Evolutionary conservation across 208 protist species (phyloP).

Genomic region (Sergeia podlipaevii): DNA sequence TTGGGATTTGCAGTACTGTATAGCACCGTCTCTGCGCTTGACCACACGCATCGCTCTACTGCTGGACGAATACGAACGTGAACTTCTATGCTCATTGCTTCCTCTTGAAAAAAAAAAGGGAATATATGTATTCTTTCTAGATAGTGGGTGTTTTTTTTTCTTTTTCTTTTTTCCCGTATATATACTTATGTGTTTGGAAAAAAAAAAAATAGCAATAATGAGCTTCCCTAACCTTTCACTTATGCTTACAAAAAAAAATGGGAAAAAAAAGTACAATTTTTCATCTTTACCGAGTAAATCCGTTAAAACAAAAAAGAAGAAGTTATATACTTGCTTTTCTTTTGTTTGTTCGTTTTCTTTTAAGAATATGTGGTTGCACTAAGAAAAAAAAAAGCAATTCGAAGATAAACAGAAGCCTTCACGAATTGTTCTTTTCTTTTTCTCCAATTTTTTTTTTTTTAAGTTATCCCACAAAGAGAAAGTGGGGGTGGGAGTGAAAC

Average conservation of each 20-base stretch:
- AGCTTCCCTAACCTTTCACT: background rate
- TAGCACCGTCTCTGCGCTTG: conserved; percentile 77
- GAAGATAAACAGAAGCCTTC: too few relatives aligned
- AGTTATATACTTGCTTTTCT: conserved; percentile 4
- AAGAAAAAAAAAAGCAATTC: conserved; percentile 7
- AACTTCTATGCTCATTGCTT: conserved; percentile 83
- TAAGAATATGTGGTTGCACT: conserved; percentile 1
- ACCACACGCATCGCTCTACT: conserved; percentile 63
- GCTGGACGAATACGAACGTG: conserved; percentile 80
- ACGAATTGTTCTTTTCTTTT: too few relatives aligned
- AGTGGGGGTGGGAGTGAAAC: too few relatives aligned
- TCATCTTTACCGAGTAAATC: too few relatives aligned
- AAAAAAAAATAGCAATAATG: conserved; percentile 7
- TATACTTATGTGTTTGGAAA: background rate
- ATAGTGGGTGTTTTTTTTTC: conserved; percentile 8
- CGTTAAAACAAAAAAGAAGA: conserved; percentile 5
- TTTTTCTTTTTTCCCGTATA: background rate
- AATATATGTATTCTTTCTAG: background rate
- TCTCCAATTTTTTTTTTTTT: too few relatives aligned
- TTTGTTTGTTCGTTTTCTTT: background rate
- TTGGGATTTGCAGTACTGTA: conserved; percentile 80
- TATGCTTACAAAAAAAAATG: conserved; percentile 6
- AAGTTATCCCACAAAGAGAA: too few relatives aligned
- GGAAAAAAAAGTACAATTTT: conserved; percentile 1
- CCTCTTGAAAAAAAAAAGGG: background rate